These are phyloP conservation scores for Amanita pallidorosea DNA, from an alignment of 768 basidiomycete genomes.

Conservation along the genomic window DNA sequence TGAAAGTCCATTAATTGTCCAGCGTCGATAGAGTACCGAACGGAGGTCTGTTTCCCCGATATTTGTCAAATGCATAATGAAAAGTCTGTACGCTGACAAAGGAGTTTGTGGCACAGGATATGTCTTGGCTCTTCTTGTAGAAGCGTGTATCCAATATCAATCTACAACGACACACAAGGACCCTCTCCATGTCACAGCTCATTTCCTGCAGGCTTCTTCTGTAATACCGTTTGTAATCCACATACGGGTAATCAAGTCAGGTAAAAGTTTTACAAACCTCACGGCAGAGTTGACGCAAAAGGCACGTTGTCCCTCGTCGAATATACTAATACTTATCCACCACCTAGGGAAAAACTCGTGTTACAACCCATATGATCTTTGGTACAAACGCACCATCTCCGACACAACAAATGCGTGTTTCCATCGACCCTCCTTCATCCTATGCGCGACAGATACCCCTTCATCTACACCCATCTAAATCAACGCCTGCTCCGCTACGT, in stretches of 20 bases:
- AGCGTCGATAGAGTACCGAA: constrained; percentile 32
- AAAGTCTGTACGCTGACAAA: neutral
- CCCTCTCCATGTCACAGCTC: constrained; percentile 49
- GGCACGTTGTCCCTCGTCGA: constrained; percentile 18
- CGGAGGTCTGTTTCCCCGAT: constrained; percentile 28
- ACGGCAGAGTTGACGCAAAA: constrained; percentile 48
- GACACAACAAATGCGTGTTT: constrained; percentile 15
- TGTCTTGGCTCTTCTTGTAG: constrained; percentile 40
- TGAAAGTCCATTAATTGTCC: neutral
- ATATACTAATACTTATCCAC: neutral
- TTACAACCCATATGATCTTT: constrained; percentile 48
- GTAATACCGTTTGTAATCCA: constrained; percentile 33
- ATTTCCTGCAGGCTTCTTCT: constrained; percentile 40
- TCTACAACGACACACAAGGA: constrained; percentile 36
- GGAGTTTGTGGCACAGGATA: constrained; percentile 36
- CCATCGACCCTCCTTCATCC: constrained; percentile 38
- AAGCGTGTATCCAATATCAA: constrained; percentile 46
- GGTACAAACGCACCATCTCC: constrained; percentile 28
- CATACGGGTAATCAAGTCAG: constrained; percentile 35
- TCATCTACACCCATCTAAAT: constrained; percentile 37
- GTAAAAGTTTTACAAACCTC: constrained; percentile 47
- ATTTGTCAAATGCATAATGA: neutral
- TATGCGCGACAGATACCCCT: constrained; percentile 54
- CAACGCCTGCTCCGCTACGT: constrained; percentile 13
- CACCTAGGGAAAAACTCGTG: constrained; percentile 30